Conservation (phyloP, 306 rosid species). For the Lotus japonicus region DNA sequence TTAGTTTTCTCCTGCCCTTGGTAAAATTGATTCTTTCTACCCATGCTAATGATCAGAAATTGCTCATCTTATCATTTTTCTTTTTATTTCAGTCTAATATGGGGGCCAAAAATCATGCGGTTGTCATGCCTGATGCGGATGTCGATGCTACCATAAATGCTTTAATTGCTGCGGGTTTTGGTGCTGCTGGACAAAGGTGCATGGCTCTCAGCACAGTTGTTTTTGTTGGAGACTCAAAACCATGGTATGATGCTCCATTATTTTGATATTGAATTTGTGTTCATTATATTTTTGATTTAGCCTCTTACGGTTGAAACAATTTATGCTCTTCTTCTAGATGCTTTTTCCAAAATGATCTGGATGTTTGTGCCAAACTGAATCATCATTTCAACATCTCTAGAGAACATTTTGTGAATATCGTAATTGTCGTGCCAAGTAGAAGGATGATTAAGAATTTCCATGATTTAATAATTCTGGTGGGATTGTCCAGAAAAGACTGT, state of each 20-base stretch:
- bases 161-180: conserved; percentile 56
- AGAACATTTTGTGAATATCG: not conserved
- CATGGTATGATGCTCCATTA: conserved; percentile 42
- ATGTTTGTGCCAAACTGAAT: not conserved
- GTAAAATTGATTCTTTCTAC: not conserved
- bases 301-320: not conserved
- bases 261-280: not conserved
- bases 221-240: conserved; percentile 58
- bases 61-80: not conserved
- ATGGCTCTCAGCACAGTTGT: conserved; percentile 52
- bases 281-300: not conserved
- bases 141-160: conserved; percentile 55
- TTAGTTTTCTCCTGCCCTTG: not conserved
- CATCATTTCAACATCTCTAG: not conserved
- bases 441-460: no score
- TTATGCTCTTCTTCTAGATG: not conserved
- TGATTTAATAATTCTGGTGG: not conserved
- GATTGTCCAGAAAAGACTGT: no score
- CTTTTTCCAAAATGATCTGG: not conserved
- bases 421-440: no score
- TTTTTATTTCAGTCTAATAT: not conserved
- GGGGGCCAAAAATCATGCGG: conserved; percentile 55
- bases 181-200: conserved; percentile 54
- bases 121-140: conserved; percentile 74
- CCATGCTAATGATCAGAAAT: not conserved